Evolutionary conservation across 2,329 filamentous ascomycete genomes (phyloP).

Genomic region (Magnaporthiopsis rhizophila): DNA sequence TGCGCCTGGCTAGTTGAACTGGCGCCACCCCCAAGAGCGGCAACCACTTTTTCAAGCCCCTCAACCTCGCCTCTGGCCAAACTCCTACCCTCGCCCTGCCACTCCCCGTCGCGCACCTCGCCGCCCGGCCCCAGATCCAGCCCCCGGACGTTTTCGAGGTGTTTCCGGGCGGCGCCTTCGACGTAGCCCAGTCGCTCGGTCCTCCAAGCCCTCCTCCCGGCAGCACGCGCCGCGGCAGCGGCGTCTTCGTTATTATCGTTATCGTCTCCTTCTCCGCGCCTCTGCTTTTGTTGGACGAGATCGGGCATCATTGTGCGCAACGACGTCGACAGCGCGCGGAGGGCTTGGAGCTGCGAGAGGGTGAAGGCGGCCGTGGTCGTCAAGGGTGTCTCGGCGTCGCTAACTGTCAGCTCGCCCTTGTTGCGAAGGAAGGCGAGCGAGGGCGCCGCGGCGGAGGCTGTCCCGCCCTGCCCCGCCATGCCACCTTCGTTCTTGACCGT

Average conservation of each 20-base stretch:
- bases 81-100: slow-evolving; percentile 47
- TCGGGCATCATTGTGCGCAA: slow-evolving; percentile 61
- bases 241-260: too few species aligned
- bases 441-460: slow-evolving; percentile 4
- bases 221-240: slow-evolving; percentile 17
- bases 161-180: slow-evolving; percentile 67
- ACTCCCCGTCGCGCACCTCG: slow-evolving; percentile 57
- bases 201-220: slow-evolving; percentile 46
- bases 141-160: slow-evolving; percentile 63
- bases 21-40: slow-evolving; percentile 31
- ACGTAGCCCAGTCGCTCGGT: slow-evolving; percentile 74
- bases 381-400: slow-evolving; percentile 47
- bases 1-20: slow-evolving; percentile 5
- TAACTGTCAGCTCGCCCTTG: slow-evolving; percentile 40
- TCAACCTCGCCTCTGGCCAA: slow-evolving; percentile 47
- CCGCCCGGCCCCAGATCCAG: slow-evolving; percentile 56
- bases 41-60: slow-evolving; percentile 43
- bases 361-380: slow-evolving; percentile 70
- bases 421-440: slow-evolving; percentile 52
- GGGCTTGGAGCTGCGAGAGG: slow-evolving; percentile 71
- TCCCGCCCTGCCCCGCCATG: slow-evolving; percentile 8
- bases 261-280: slow-evolving; percentile 10
- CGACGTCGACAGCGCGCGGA: slow-evolving; percentile 56
- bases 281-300: slow-evolving; percentile 32
- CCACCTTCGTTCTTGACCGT: slow-evolving; percentile 18